These are phyloP conservation scores for Cyclanthera cordifolia DNA, from an alignment of 306 rosid species.

Conservation along the genomic window DNA sequence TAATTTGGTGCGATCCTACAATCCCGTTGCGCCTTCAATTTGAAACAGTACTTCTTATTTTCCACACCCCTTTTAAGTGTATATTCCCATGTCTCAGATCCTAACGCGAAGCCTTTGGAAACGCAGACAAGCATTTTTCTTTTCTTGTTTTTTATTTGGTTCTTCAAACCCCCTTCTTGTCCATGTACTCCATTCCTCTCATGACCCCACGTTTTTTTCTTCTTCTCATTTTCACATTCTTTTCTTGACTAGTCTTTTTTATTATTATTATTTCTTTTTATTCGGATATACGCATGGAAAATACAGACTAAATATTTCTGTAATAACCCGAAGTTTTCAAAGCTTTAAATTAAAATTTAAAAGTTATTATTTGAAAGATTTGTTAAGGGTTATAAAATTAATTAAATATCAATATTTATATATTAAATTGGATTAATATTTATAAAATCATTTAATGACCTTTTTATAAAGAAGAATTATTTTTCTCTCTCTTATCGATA, in stretches of 20 bases:
- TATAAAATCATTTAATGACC: no score
- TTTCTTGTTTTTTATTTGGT: background rate
- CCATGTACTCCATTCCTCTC: background rate
- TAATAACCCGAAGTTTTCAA: no score
- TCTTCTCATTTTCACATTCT: background rate
- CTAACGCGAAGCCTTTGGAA: background rate
- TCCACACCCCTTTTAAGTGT: background rate
- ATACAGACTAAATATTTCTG: no score
- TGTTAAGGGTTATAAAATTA: no score
- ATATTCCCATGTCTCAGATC: background rate
- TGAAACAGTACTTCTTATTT: background rate
- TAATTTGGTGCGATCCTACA: slow-evolving; percentile 3
- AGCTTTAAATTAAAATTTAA: no score
- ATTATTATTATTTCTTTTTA: background rate
- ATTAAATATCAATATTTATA: no score
- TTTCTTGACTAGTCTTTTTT: background rate
- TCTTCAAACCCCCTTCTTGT: background rate
- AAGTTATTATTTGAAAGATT: no score
- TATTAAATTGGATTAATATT: no score
- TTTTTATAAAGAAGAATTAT: no score
- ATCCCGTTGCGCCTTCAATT: background rate
- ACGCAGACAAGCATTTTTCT: slow-evolving; percentile 4
- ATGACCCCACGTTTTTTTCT: background rate
- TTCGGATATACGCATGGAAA: background rate
- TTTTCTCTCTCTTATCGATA: no score